phyloP scores from a whole-genome alignment of 225 moss, liverwort and hornwort species.

The Antitrichia curtipendula region DNA sequence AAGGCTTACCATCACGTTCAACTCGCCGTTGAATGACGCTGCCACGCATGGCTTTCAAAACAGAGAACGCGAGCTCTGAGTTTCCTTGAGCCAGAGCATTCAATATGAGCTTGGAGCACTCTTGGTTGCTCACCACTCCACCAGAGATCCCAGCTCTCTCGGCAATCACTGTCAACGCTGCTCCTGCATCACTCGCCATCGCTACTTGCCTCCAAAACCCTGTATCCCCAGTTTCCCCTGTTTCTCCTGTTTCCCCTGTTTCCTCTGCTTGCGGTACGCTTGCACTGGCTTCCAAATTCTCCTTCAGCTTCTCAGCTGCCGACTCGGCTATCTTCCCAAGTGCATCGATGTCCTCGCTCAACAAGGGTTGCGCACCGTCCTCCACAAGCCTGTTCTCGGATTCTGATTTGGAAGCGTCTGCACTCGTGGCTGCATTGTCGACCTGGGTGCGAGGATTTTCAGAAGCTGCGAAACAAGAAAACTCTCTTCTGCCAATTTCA shows the following conservation, averaged over 20 bases:
- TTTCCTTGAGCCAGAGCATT: conserved; percentile 67
- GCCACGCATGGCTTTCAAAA: conserved; percentile 81
- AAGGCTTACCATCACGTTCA: conserved; percentile 46
- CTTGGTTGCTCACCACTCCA: conserved; percentile 35
- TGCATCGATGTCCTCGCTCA: conserved; percentile 1
- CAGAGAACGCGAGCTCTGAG: conserved; percentile 66
- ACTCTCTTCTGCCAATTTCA: background rate
- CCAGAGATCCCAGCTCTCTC: conserved; percentile 24
- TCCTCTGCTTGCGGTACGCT: background rate
- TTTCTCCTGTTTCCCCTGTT: background rate
- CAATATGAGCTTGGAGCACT: conserved; percentile 60
- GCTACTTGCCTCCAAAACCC: conserved; percentile 56
- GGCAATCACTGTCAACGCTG: conserved; percentile 50
- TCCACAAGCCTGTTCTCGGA: background rate
- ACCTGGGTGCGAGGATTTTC: background rate
- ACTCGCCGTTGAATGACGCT: conserved; percentile 60
- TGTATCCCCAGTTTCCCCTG: conserved; percentile 27
- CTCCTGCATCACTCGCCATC: conserved; percentile 47
- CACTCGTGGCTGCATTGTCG: background rate
- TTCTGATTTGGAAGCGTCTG: background rate
- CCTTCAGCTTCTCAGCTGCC: conserved; percentile 1
- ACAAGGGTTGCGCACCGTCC: background rate
- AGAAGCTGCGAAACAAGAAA: background rate
- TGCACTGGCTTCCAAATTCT: background rate
- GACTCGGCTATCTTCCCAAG: conserved; percentile 1